These are phyloP conservation scores for Backusella morwellensis DNA, from an alignment of 192 early-diverging fungal genomes.

Conservation along the genomic window DNA sequence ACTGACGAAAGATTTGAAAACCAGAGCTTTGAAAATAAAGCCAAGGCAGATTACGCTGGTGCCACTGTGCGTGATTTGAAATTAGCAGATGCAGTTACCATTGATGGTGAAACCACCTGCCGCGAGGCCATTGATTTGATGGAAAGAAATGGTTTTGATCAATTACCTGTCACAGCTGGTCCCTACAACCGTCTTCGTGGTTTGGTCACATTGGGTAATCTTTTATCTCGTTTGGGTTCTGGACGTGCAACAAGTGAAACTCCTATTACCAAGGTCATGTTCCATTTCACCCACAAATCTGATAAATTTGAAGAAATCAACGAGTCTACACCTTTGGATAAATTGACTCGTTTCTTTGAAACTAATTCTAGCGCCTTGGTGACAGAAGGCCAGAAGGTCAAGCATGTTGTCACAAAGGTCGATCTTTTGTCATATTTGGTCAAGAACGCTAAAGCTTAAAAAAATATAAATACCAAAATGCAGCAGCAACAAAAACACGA, in stretches of 20 bases:
- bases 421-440: constrained; percentile 86
- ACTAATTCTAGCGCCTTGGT: constrained; percentile 88
- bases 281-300: constrained; percentile 60
- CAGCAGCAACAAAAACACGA: background rate
- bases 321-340: constrained; percentile 76
- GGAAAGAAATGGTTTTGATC: constrained; percentile 89
- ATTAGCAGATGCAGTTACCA: constrained; percentile 83
- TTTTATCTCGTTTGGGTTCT: constrained; percentile 60
- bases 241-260: constrained; percentile 65
- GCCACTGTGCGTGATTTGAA: constrained; percentile 81
- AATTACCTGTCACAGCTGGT: constrained; percentile 86
- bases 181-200: constrained; percentile 76
- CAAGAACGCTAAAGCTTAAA: constrained; percentile 39
- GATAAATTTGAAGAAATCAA: constrained; percentile 89
- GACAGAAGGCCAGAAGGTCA: constrained; percentile 72
- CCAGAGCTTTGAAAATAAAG: constrained; percentile 63
- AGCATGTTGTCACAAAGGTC: constrained; percentile 92
- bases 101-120: constrained; percentile 71
- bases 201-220: constrained; percentile 79
- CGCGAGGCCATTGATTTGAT: constrained; percentile 86
- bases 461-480: background rate
- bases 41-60: constrained; percentile 72
- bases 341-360: constrained; percentile 89
- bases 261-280: constrained; percentile 75
- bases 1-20: constrained; percentile 72